Conservation (phyloP, 164 flowering plant species). For the Taxillus chinensis region DNA sequence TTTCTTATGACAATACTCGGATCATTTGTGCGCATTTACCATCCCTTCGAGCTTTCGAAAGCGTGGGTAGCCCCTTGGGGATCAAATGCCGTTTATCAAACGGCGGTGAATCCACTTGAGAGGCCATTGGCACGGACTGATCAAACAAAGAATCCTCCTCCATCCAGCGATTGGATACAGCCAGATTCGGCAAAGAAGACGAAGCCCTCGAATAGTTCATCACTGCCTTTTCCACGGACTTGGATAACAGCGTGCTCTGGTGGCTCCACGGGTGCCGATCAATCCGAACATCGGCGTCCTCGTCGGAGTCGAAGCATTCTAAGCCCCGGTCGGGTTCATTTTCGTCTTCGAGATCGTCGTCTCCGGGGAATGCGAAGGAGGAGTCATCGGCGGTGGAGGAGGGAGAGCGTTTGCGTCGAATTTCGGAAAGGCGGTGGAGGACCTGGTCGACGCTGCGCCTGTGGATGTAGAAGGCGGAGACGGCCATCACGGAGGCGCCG, state of each 20-base stretch:
- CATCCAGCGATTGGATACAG: constrained; percentile 20
- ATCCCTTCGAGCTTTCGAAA: constrained; percentile 19
- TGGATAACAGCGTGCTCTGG: constrained; percentile 2
- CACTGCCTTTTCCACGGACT: constrained; percentile 17
- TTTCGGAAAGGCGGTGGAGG: constrained; percentile 34
- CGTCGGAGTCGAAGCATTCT: constrained; percentile 10
- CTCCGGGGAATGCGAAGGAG: not conserved
- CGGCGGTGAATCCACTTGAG: constrained; percentile 14
- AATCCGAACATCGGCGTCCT: constrained; percentile 10
- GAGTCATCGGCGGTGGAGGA: not conserved
- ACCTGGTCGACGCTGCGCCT: constrained; percentile 45
- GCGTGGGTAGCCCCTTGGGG: constrained; percentile 29
- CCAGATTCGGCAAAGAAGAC: constrained; percentile 40
- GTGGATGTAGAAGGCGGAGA: constrained; percentile 64
- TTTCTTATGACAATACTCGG: too few relatives aligned
- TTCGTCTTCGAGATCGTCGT: not conserved
- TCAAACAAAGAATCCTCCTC: constrained; percentile 17
- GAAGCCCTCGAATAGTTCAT: constrained; percentile 18
- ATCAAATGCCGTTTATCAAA: constrained; percentile 23
- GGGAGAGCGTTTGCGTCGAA: constrained; percentile 20
- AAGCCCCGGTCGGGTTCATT: constrained; percentile 3
- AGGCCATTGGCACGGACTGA: constrained; percentile 2
- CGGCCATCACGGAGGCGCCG: constrained; percentile 66
- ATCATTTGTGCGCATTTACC: constrained; percentile 18
- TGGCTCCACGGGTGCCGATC: constrained; percentile 5